Base-by-base conservation (phyloP, 768 basidiomycete species). In the Pisolithus microcarpus region DNA sequence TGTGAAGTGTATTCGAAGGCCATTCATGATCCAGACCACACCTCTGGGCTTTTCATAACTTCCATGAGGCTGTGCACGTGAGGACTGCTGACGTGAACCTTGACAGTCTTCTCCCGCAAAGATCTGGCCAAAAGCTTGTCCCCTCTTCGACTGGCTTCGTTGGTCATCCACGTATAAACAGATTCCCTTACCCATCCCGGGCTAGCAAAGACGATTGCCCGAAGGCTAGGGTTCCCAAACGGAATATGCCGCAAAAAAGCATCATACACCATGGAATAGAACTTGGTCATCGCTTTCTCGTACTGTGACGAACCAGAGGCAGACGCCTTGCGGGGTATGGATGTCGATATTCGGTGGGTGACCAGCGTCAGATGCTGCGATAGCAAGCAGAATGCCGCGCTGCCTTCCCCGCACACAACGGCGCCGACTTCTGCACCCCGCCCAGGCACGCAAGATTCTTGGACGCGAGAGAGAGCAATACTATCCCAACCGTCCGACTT, bases 351-450 rank as follows among this genome's bases (percentile, higher is more conserved):
- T 19, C 96, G 80, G 62, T 97, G 91, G 4, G 91, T 74, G 31
- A 99, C 84, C 26, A 94, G 75, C 2, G 96, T 99, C 85, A 98
- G 94, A 67, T 98, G 94, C 59, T 98, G 86, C 1, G 94, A 97
- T 13, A 99, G 75, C 28, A 99, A 70, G 67, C 96, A 98, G 65
- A 99, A 88, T 9, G 91, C 85, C 1, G 96, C 96, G 2, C 81
- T 84, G 18, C 96, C 96, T 74, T 99, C 96, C 31, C 96, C 95
- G 57, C 90, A 91, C 4, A 99, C 91, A 21, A 99, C 78, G 0
- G 96, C 96, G 13, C 90, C 96, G 4, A 99, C 86, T 61, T 99
- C 96, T 5, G 96, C 96, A 0, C 96, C 95, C 58, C 87, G 75
- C 23, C 95, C 96, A n/a, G 92, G 92, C 37, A 89, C 73, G 49